Evolutionary conservation across 1,284 basidiomycete genomes (phyloP).

Genomic region (Cryptococcus floricola): DNA sequence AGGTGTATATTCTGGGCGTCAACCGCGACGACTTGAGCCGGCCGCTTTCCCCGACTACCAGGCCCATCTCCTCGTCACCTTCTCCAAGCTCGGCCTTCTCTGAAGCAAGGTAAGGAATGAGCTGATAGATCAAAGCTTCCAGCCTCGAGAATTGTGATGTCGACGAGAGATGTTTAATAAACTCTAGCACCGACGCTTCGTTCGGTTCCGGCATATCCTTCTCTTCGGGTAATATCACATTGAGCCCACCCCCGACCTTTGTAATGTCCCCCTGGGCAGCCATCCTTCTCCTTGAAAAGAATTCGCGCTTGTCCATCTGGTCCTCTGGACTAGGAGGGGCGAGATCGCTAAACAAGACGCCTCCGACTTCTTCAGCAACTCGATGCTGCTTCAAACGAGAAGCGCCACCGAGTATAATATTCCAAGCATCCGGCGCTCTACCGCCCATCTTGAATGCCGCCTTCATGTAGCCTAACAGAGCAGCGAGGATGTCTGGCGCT

Average conservation of each 20-base stretch:
- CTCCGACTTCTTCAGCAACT: slow-evolving; percentile 18
- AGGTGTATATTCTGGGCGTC: slow-evolving; percentile 19
- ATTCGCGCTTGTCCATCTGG: neutral
- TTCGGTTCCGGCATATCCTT: slow-evolving; percentile 7
- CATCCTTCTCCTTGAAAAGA: neutral
- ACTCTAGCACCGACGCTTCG: slow-evolving; percentile 20
- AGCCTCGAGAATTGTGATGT: slow-evolving; percentile 31
- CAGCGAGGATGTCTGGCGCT: slow-evolving; percentile 20
- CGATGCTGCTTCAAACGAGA: slow-evolving; percentile 13
- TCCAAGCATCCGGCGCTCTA: slow-evolving; percentile 16
- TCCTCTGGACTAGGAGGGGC: neutral
- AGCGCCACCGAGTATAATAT: slow-evolving; percentile 14
- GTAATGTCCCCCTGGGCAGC: neutral
- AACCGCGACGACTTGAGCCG: slow-evolving; percentile 14
- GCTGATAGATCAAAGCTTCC: slow-evolving; percentile 18
- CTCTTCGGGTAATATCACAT: neutral
- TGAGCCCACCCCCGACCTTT: neutral
- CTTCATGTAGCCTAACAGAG: slow-evolving; percentile 35
- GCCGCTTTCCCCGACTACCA: slow-evolving; percentile 2
- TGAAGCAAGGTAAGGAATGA: slow-evolving; percentile 32
- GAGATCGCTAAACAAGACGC: slow-evolving; percentile 21
- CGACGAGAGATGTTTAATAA: slow-evolving; percentile 26
- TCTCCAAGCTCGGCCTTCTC: neutral
- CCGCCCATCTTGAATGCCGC: slow-evolving; percentile 18
- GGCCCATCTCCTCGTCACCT: neutral